Conservation (phyloP, 345 rosid genomes). For the Corchorus capsularis region DNA sequence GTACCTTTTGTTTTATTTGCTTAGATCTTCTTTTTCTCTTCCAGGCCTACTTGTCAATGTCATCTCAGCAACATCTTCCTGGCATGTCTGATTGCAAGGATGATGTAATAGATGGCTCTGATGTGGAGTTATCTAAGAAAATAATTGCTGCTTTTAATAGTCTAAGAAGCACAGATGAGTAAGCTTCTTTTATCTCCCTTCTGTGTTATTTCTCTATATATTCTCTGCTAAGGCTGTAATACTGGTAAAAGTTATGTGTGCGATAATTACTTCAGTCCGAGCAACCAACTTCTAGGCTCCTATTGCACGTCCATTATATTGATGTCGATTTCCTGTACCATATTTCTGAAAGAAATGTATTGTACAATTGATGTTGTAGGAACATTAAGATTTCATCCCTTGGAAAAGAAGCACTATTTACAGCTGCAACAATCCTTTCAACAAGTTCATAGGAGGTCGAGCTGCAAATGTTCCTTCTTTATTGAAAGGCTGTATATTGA, state of each 20-base stretch:
- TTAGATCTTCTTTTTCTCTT: conserved; percentile 16
- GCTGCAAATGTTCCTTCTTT: neutral
- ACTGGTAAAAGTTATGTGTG: neutral
- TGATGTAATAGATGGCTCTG: conserved; percentile 33
- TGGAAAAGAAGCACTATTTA: conserved; percentile 78
- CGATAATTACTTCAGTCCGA: no score
- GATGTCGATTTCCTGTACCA: neutral
- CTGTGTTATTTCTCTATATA: neutral
- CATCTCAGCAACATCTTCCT: conserved; percentile 24
- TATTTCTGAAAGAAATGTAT: neutral
- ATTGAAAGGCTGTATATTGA: neutral
- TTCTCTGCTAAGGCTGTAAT: neutral
- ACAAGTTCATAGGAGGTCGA: conserved; percentile 26
- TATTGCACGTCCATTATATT: neutral
- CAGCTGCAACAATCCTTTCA: conserved; percentile 60
- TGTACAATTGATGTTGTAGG: conserved; percentile 50
- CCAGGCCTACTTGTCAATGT: conserved; percentile 62
- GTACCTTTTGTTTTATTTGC: neutral
- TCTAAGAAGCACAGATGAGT: conserved; percentile 53
- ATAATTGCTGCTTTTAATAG: conserved; percentile 57
- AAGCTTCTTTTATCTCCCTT: conserved; percentile 29
- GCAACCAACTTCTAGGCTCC: no score
- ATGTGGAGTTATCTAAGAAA: conserved; percentile 57
- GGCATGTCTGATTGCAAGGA: conserved; percentile 22
- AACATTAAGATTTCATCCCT: conserved; percentile 58